Base-by-base conservation (phyloP, 192 early-diverging fungal species). In the Irineochytrium annulatum region DNA sequence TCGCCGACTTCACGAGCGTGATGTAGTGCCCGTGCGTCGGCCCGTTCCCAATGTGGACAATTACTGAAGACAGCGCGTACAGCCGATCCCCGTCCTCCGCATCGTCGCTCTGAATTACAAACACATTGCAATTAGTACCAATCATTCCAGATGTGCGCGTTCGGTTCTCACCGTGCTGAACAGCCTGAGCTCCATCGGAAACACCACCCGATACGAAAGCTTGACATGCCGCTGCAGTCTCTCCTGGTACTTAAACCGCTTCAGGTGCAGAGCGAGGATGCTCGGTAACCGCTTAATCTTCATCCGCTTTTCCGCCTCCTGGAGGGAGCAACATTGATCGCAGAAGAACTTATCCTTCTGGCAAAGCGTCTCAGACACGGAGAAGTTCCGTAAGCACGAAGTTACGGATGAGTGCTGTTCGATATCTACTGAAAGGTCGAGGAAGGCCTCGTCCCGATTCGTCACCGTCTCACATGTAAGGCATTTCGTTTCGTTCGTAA, bases 271-370 rank as follows among this genome's bases (percentile, higher is more conserved):
- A 0, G 92, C 94, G 26, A 99, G 72, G 31, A 99, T 89, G 59
- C 96, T 97, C 3, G 97, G 97, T 39, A 94, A 70, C 48, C 81
- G 72, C 71, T 93, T 92, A 31, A 99, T 89, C 59, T 95, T 95
- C 95, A 99, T 97, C 55, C 83, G 83, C 59, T 91, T 89, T 72
- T 99, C 93, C 27, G 97, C 97, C 65, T 99, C 97, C 70, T 99
- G 97, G 52, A 98, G 74, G 4, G 92, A 90, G 60, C 82, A 84
- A 65, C 97, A 99, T 26, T 75, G 83, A 73, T 98, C 95, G 68
- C 97, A 99, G 75, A 90, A 95, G 66, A 94, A 99, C 75, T 99
- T 99, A 79, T 99, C 89, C 69, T 95, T 92, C 60, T 94, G 88
- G 65, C 94, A 91, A 20, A 99, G 71, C 45, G 90, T 89, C 73